A percentile compares a stretch with the other conserved stretches of the same genome.
These are phyloP conservation scores for Salvia rosmarinus DNA, from an alignment of 257 asterid species.

Conservation along the genomic window DNA sequence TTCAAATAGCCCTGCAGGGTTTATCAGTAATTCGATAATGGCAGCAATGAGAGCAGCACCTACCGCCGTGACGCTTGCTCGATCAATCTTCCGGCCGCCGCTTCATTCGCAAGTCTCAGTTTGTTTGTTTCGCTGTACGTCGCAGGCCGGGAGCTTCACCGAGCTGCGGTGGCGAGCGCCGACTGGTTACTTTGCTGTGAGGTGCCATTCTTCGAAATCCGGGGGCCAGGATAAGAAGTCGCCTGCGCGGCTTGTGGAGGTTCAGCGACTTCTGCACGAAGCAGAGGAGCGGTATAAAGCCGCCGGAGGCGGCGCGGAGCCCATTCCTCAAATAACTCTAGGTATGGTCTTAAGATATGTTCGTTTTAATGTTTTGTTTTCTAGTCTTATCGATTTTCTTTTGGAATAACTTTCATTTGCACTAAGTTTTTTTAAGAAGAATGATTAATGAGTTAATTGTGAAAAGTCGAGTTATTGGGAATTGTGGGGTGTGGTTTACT, in stretches of 20 bases:
- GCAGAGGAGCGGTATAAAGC: conserved; percentile 75
- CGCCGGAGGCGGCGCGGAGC: conserved; percentile 65
- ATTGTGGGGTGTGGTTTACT: background rate
- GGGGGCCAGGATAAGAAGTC: conserved; percentile 62
- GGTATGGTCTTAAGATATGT: conserved; percentile 42
- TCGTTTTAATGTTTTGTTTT: background rate
- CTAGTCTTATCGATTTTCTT: background rate
- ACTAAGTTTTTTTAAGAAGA: conserved; percentile 5
- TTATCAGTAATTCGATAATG: conserved; percentile 37
- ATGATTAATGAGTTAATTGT: background rate
- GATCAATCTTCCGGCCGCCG: conserved; percentile 52
- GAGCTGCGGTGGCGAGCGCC: conserved; percentile 28
- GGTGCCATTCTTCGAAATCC: conserved; percentile 54
- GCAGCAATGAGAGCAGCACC: conserved; percentile 52
- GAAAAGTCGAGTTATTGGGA: conserved; percentile 13
- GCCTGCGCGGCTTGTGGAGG: conserved; percentile 77
- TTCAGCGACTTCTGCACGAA: conserved; percentile 64
- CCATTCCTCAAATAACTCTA: conserved; percentile 65
- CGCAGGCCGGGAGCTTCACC: conserved; percentile 20
- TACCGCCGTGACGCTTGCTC: conserved; percentile 39
- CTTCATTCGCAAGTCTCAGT: conserved; percentile 32
- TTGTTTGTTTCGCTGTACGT: conserved; percentile 32
- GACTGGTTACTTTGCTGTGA: conserved; percentile 35
- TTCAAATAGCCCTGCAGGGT: conserved; percentile 26
- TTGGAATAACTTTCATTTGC: background rate